Evolutionary conservation across 148 eudicot species (phyloP), one percentile per base, ranked within the genome.

Genomic region (Rhododendron williamsianum): DNA sequence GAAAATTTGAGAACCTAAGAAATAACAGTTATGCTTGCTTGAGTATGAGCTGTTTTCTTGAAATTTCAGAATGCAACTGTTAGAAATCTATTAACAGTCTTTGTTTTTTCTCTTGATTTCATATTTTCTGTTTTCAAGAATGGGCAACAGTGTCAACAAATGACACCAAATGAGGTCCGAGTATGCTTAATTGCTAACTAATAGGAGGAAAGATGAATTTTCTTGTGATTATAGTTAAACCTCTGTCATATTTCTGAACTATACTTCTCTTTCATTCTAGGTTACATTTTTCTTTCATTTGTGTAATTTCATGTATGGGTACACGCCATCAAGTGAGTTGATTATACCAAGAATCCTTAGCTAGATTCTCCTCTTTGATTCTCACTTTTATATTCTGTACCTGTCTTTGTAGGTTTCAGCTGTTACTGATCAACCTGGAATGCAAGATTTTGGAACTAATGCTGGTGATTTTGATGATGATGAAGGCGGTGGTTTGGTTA

Each of bases 401-500:
- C 56, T 65, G 23, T 79, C 54, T 84, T n/a, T 90, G 81, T 85
- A 96, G 99, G 98, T 96, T 51, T 96, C 99, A 51, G 93, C 92
- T 86, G 89, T 94, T 65, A 92, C 97, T 79, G 99, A 96, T 90
- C 95, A 94, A 87, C 86, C 91, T 87, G 93, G 93, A 76, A 86
- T 88, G 90, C 98, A 93, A 90, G 97, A 94, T 81, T 84, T 89
- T 73, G 96, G 95, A 51, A 92, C 86, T 82, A 92, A 89, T 85
- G 78, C 92, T 87, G 98, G 93, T 89, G 98, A 94, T 82, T 92
- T 96, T 82, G 99, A 94, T 89, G 99, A 94, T 78, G 97, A 93
- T 89, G 98, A 93, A 88, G 94, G 98, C 6, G 92, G 92, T 88
- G 99, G 98, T 87, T 91, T 94, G 97, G 99, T 96, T 82, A 93